Base-by-base conservation (phyloP, 2,329 filamentous ascomycete genomes). In the Fusarium dimerum region DNA sequence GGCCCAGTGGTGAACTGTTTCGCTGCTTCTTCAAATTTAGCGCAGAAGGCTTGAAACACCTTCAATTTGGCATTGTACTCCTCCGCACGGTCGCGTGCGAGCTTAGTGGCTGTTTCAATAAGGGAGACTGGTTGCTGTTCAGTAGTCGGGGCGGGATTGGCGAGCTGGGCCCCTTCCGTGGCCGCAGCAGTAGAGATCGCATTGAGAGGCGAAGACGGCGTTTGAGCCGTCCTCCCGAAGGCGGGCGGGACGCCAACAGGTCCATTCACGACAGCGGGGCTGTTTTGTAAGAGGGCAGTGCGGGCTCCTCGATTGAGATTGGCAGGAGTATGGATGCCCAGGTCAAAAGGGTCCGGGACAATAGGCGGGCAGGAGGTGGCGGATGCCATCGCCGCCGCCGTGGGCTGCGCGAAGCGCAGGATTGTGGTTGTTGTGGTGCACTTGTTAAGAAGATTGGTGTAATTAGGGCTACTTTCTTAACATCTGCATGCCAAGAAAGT, bases 41-140 rank as follows among this genome's bases (percentile, higher is more conserved):
- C 12, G n/a, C 51, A 54, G 48, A 54, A 52, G 40, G 55, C 48
- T 38, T 46, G 18, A 41, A 56, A 56, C 18, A 56, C 51, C 36
- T 12, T 51, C 16, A 54, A 42, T 29, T 54, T 56, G 48, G 48
- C 40, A 34, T 54, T 57, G 43, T 51, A 50, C 17, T 43, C 40
- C 40, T 54, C 40, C 34, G 18, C 44, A 15, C 48, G 36, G 18
- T 49, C 40, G 8, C 34, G 36, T 5, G 47, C 46, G 40, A 54
- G 51, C 38, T 36, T 45, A 34, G 36, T 49, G 42, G 50, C 50
- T 36, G 50, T 32, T 30, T 52, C 45, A 18, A 43, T 17, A 17
- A 52, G 40, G 29, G 40, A 48, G 30, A 52, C 40, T 48, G 45
- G 50, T 43, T 45, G 50, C 16, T 47, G 40, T 32, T 47, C 44